These are phyloP conservation scores for Sequoia sempervirens DNA, from an alignment of 75 land plant species.

Conservation along the genomic window DNA sequence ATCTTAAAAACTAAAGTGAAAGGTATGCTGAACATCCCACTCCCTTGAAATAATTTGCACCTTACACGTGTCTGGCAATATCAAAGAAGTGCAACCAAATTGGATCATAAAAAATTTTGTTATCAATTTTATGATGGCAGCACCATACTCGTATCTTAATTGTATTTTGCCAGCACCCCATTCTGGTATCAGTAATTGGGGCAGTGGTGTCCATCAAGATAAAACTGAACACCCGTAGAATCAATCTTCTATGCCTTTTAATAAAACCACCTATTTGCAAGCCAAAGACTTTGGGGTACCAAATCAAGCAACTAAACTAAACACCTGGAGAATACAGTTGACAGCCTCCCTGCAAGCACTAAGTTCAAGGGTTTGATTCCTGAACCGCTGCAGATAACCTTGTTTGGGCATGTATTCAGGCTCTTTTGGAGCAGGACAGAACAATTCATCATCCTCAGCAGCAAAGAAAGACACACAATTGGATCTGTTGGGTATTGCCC, in stretches of 20 bases:
- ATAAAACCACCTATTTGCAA: neutral
- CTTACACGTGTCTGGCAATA: too few relatives aligned
- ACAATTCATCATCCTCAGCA: slow-evolving; percentile 21
- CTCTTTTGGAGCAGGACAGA: slow-evolving; percentile 20
- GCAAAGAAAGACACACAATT: neutral
- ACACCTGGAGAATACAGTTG: slow-evolving; percentile 46
- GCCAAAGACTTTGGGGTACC: neutral
- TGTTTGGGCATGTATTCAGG: slow-evolving; percentile 22
- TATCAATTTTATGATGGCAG: too few relatives aligned
- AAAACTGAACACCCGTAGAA: too few relatives aligned
- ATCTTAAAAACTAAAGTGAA: too few relatives aligned
- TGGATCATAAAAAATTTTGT: too few relatives aligned
- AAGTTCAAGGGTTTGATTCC: slow-evolving; percentile 10
- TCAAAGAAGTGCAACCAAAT: too few relatives aligned
- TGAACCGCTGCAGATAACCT: slow-evolving; percentile 20
- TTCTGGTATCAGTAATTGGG: too few relatives aligned
- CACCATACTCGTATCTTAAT: too few relatives aligned
- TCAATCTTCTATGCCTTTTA: neutral
- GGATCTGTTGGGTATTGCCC: neutral
- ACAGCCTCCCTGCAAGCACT: slow-evolving; percentile 20
- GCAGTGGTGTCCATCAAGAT: too few relatives aligned
- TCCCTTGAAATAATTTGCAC: too few relatives aligned
- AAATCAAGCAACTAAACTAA: neutral
- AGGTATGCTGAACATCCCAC: too few relatives aligned
- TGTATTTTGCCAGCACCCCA: too few relatives aligned